Evolutionary conservation across 352 stramenopile species (phyloP).

Genomic region (Hyaloperonospora brassicae): DNA sequence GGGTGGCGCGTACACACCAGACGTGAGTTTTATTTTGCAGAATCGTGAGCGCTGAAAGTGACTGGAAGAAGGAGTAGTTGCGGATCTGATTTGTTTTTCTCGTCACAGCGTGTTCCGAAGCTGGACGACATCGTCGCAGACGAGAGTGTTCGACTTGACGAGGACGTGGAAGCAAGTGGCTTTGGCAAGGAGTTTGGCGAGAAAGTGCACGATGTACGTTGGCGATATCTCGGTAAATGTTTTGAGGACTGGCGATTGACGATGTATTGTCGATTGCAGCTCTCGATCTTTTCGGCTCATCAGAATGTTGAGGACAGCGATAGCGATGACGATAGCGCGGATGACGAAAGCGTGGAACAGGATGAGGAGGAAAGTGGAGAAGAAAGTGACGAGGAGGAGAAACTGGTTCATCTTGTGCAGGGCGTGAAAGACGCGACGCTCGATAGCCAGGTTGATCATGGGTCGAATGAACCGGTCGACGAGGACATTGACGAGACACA

Average conservation of each 20-base stretch:
- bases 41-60: no score
- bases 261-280: conserved; percentile 26
- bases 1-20: conserved; percentile 67
- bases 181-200: conserved; percentile 77
- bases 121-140: conserved; percentile 67
- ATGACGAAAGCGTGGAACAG: conserved; percentile 32
- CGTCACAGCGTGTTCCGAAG: conserved; percentile 37
- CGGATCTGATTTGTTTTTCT: conserved; percentile 3
- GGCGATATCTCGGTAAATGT: not conserved
- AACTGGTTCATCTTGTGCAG: conserved; percentile 32
- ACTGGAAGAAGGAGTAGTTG: not conserved
- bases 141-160: conserved; percentile 48
- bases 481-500: conserved; percentile 29
- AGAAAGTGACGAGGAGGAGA: conserved; percentile 22
- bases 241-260: not conserved
- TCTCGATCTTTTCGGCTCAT: conserved; percentile 79
- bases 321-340: conserved; percentile 33
- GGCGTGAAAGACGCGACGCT: conserved; percentile 30
- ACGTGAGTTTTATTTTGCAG: conserved; percentile 54
- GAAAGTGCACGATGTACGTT: conserved; percentile 52
- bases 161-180: conserved; percentile 69
- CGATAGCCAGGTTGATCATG: conserved; percentile 8
- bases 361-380: conserved; percentile 24
- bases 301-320: conserved; percentile 37
- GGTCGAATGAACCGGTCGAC: conserved; percentile 23